Conservation (phyloP, 2,329 filamentous ascomycete species). For the Thermomyces lanuginosus region DNA sequence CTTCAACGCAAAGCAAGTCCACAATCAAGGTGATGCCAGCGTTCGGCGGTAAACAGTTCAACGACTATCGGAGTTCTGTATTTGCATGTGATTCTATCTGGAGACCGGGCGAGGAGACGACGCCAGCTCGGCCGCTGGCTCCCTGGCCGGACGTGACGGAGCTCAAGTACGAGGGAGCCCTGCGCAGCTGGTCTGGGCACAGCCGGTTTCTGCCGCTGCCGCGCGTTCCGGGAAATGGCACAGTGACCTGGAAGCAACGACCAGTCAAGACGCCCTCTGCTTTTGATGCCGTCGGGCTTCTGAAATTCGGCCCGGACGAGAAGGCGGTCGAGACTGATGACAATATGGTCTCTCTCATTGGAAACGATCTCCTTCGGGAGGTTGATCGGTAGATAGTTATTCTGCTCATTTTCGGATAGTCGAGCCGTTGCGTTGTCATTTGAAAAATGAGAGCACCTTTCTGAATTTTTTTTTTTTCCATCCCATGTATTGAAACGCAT, state of each 20-base stretch:
- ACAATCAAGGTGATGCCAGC: conserved; percentile 4
- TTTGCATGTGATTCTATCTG: conserved; percentile 15
- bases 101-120: conserved; percentile 7
- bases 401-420: conserved; percentile 1
- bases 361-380: conserved; percentile 7
- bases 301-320: conserved; percentile 4
- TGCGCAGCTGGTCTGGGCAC: conserved; percentile 14
- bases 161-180: conserved; percentile 17
- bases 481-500: too few species aligned
- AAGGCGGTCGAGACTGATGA: conserved; percentile 5
- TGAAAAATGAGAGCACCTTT: neutral
- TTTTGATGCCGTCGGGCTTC: conserved; percentile 12
- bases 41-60: conserved; percentile 11
- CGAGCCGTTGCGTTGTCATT: neutral
- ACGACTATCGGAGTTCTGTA: conserved; percentile 12
- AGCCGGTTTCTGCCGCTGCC: conserved; percentile 17
- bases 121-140: conserved; percentile 8
- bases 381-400: conserved; percentile 6
- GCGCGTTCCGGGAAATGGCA: conserved; percentile 16
- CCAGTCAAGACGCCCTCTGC: conserved; percentile 8
- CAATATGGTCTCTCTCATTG: conserved; percentile 7
- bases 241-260: conserved; percentile 17
- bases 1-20: conserved; percentile 2
- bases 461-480: neutral
- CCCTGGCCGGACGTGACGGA: conserved; percentile 17